Conservation (phyloP, 441 rosid genomes). For the Metrosideros polymorpha region DNA sequence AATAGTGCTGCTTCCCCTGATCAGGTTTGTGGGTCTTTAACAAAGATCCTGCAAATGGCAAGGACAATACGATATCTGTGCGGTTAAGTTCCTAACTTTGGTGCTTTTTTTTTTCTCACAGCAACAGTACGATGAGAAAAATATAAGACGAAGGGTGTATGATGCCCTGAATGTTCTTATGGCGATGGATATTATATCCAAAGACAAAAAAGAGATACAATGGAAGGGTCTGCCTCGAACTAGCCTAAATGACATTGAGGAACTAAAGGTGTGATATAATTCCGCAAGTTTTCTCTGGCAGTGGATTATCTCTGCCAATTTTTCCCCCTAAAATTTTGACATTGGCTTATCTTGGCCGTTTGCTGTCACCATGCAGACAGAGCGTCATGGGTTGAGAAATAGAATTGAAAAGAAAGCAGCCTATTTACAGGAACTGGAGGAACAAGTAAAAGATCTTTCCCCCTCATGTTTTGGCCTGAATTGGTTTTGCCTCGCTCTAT, state of each 20-base stretch:
- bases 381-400: slow-evolving; percentile 59
- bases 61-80: neutral
- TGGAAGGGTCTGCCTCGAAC: slow-evolving; percentile 99
- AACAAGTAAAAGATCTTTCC: slow-evolving; percentile 50
- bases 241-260: slow-evolving; percentile 87
- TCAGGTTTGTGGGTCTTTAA: slow-evolving; percentile 45
- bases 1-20: slow-evolving; percentile 69
- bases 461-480: neutral
- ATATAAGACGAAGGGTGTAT: slow-evolving; percentile 94
- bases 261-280: slow-evolving; percentile 63
- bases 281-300: slow-evolving; percentile 2
- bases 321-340: slow-evolving; percentile 5
- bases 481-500: slow-evolving; percentile 1
- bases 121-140: slow-evolving; percentile 98
- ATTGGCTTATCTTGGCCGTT: slow-evolving; percentile 6
- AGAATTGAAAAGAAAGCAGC: slow-evolving; percentile 86
- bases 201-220: slow-evolving; percentile 96
- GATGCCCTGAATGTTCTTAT: slow-evolving; percentile 97
- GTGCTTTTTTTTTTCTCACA: slow-evolving; percentile 19
- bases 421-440: slow-evolving; percentile 84
- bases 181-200: slow-evolving; percentile 99
- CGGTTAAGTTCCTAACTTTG: neutral
- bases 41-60: too few relatives aligned
- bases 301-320: neutral
- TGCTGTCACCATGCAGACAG: slow-evolving; percentile 34